These are phyloP conservation scores for Radiomyces spectabilis DNA, from an alignment of 192 early-diverging fungal genomes.

Conservation along the genomic window DNA sequence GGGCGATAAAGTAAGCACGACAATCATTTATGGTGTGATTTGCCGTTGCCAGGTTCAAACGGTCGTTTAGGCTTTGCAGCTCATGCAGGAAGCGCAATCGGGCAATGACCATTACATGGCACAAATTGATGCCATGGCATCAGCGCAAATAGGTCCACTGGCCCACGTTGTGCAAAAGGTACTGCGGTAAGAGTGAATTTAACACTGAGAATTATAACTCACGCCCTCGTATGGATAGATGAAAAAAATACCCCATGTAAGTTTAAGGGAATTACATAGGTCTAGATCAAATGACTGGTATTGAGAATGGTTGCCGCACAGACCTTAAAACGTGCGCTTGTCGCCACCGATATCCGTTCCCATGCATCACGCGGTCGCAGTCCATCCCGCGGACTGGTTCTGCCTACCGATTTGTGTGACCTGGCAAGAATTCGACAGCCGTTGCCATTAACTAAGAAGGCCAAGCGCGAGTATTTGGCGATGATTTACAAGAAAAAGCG, in stretches of 20 bases:
- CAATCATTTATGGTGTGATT: neutral
- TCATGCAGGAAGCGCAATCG: neutral
- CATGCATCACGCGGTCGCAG: neutral
- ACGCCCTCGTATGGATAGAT: neutral
- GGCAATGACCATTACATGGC: neutral
- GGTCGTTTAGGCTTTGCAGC: too few relatives aligned
- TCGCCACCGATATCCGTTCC: conserved; percentile 1
- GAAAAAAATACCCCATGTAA: neutral
- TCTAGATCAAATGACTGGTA: neutral
- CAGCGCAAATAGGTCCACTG: neutral
- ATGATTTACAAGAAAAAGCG: neutral
- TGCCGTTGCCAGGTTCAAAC: neutral
- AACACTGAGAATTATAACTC: neutral
- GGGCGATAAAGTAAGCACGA: conserved; percentile 1
- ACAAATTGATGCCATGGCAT: neutral
- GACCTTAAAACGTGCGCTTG: neutral
- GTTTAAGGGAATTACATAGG: neutral
- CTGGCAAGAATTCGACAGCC: neutral
- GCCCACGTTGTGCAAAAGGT: neutral
- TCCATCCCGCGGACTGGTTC: neutral
- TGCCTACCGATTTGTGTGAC: neutral
- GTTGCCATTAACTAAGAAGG: neutral
- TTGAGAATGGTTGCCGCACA: neutral
- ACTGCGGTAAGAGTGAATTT: neutral
- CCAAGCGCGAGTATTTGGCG: too few relatives aligned